Evolutionary conservation across 139 green algal species (phyloP), one percentile per base, ranked within the genome.

Genomic region (Diplosphaera chodatii): DNA sequence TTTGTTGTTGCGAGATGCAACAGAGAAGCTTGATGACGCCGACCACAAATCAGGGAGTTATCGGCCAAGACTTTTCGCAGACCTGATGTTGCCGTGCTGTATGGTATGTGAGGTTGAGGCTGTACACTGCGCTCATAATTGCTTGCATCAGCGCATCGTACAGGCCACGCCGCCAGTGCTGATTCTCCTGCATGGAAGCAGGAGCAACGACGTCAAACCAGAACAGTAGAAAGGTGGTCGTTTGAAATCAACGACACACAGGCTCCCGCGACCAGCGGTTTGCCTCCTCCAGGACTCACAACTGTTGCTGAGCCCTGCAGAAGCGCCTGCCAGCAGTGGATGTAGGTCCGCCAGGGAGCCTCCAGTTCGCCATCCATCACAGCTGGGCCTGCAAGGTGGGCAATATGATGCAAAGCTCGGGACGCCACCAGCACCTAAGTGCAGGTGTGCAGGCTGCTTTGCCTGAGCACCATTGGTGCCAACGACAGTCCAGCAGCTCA

Each of bases 61-160:
- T n/a, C n/a, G n/a, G n/a, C n/a, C n/a, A n/a, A n/a, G n/a, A n/a
- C n/a, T n/a, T n/a, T n/a, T n/a, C n/a, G n/a, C n/a, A n/a, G n/a
- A n/a, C n/a, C 37, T 13, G 10, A 8, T 48, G 37, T 48, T 8
- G 37, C 8, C 37, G 37, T 13, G 37, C 10, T 13, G 37, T 32
- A 25, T 75, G 70, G 64, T 76, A 72, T 10, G 59, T n/a, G 32
- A 77, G 25, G 32, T 77, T 66, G 65, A 77, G n/a, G 16, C 63
- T 67, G 21, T 32, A 3, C 3, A 77, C 23, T 3, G 48, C 66
- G 32, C 71, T 55, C n/a, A 72, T 22, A 1, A 77, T 28, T 28
- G 55, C 55, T 3, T 37, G 28, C n/a, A 77, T 3, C 31, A 72
- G 32, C 10, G 55, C 48, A 40, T 72, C 72, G 62, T 77, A 77